phyloP scores from a whole-genome alignment of 1,284 basidiomycete genomes.

The Fomitopsis schrenkii region DNA sequence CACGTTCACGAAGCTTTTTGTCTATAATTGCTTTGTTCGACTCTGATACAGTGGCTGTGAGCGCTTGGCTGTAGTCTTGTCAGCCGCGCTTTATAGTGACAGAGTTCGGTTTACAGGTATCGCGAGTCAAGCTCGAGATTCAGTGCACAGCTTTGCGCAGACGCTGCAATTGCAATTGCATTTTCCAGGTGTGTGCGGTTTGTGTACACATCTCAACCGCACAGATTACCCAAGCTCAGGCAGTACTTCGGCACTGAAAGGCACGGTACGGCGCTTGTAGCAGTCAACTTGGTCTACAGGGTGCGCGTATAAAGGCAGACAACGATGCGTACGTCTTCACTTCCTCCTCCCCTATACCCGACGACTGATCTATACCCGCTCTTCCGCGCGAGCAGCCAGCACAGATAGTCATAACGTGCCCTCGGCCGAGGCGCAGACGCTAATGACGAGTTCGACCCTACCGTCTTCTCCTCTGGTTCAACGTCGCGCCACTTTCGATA shows the following conservation, averaged over 20 bases:
- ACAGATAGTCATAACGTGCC: background rate
- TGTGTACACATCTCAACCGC: background rate
- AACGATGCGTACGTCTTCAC: background rate
- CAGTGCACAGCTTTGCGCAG: background rate
- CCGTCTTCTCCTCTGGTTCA: conserved; percentile 6
- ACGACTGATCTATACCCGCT: background rate
- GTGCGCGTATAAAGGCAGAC: background rate
- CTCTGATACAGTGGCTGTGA: background rate
- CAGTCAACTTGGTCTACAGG: background rate
- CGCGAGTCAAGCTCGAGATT: background rate
- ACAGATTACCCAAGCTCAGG: background rate
- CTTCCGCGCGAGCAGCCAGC: background rate
- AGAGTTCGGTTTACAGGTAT: background rate
- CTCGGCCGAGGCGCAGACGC: conserved; percentile 6
- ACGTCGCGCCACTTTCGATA: conserved; percentile 13
- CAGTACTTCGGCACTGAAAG: background rate
- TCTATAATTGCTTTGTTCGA: background rate
- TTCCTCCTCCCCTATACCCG: background rate
- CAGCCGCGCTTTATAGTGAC: background rate
- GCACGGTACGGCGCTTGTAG: background rate
- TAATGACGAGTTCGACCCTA: background rate
- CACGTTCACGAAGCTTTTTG: background rate
- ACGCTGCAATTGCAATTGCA: too few relatives aligned
- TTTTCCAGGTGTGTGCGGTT: too few relatives aligned
- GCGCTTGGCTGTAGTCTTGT: background rate